These are phyloP conservation scores for Aspergillus olivimuriae DNA, from an alignment of 495 filamentous ascomycete genomes.

Conservation along the genomic window DNA sequence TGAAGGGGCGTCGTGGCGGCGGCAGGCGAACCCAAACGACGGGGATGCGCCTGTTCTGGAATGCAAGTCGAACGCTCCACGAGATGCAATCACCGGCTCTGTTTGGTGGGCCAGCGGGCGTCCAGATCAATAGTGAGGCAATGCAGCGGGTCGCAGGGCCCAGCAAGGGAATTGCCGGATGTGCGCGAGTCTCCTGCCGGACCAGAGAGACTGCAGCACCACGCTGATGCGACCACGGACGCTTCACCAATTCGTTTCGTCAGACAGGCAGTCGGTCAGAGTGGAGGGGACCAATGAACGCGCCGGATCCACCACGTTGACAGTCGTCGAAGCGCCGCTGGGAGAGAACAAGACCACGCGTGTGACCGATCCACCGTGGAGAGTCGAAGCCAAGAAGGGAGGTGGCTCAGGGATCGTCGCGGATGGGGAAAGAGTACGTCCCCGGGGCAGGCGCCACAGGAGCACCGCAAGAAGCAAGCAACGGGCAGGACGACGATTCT, in stretches of 20 bases:
- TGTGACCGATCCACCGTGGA: constrained; percentile 13
- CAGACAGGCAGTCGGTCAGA: not conserved
- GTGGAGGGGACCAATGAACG: constrained; percentile 13
- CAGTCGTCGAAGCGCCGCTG: constrained; percentile 12
- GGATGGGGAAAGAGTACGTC: too few relatives aligned
- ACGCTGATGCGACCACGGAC: too few relatives aligned
- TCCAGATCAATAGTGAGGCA: constrained; percentile 19
- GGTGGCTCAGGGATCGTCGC: too few relatives aligned
- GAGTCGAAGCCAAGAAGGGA: constrained; percentile 20
- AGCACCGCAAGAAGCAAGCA: too few relatives aligned
- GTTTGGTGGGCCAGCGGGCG: constrained; percentile 15
- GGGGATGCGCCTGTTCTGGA: constrained; percentile 16
- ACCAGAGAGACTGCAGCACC: too few relatives aligned
- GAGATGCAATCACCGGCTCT: constrained; percentile 15
- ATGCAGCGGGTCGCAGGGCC: constrained; percentile 14
- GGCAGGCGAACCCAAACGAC: constrained; percentile 8
- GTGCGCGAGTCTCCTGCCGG: too few relatives aligned
- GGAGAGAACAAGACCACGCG: constrained; percentile 7
- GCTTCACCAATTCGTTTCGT: too few relatives aligned
- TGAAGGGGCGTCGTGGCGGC: too few relatives aligned
- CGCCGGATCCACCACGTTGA: constrained; percentile 14
- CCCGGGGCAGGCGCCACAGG: too few relatives aligned
- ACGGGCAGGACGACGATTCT: too few relatives aligned
- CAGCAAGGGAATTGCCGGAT: constrained; percentile 4
- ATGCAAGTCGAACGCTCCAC: constrained; percentile 18